Base-by-base conservation (phyloP, 2,329 filamentous ascomycete species). In the Teratosphaeria zuluensis region DNA sequence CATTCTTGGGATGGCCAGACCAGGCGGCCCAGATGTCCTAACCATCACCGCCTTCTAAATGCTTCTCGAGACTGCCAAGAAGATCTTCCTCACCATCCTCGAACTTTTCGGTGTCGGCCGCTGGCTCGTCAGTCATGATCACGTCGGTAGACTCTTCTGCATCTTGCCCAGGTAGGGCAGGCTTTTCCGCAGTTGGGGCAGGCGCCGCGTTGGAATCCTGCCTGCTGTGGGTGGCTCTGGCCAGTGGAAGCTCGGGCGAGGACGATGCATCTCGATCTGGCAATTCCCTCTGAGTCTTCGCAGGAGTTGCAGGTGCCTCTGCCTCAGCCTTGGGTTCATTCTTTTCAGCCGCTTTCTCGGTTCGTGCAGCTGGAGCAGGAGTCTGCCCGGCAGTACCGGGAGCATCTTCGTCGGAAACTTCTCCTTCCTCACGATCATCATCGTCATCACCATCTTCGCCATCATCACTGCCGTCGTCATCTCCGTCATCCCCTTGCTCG, bases 351-450 rank as follows among this genome's bases (percentile, higher is more conserved):
- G 21, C 31, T 21, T 19, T 14, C 35, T 66, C 19, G 30, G 35
- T 54, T 46, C 21, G 28, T 31, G 28, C 9, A 21, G 42, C 51
- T 35, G 54, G 59, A 31, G 57, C 61, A n/a, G 63, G 61, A 28
- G 62, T 63, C 57, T 73, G 69, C 32, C 69, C 71, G 14, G 72
- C 72, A 52, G 73, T 71, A 38, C 67, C 62, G 55, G 76, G 72
- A 14, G 78, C 76, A n/a, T 77, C 77, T 19, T 78, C 74, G 31
- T 76, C 75, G 11, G 70, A 75, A 1, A 72, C 74, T 21, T 74
- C 75, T 11, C 74, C 76, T 1, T 75, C 76, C 38, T 80, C 79
- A n/a, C 76, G 80, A 52, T 80, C 80, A 31, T 78, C 78, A 3
- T 75, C 76, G 5, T 77, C 79, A 2, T 77, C 74, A 12, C 75